Conservation (phyloP, 805 yeast genomes). For the Yamadazyma olivae region DNA sequence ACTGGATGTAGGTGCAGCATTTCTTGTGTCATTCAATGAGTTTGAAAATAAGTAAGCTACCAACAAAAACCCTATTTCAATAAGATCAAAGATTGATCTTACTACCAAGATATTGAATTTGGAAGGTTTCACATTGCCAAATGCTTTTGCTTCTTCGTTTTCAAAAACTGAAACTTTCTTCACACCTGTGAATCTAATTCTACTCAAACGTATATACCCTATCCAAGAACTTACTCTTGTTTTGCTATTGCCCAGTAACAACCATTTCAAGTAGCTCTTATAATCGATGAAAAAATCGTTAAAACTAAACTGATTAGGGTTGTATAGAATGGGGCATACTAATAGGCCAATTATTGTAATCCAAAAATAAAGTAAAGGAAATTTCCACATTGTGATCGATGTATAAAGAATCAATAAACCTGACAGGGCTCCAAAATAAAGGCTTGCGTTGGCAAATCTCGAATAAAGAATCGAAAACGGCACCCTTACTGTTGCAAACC, state of each 20-base stretch:
- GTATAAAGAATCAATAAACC: conserved; percentile 72
- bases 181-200: conserved; percentile 58
- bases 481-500: conserved; percentile 82
- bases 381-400: conserved; percentile 77
- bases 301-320: conserved; percentile 52
- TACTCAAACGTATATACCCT: conserved; percentile 44
- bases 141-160: conserved; percentile 26
- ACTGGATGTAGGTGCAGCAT: conserved; percentile 34
- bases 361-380: conserved; percentile 61
- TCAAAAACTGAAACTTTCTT: conserved; percentile 37
- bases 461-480: conserved; percentile 73
- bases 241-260: conserved; percentile 49
- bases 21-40: conserved; percentile 46
- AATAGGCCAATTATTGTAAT: conserved; percentile 45
- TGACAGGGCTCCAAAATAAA: conserved; percentile 73
- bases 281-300: conserved; percentile 49
- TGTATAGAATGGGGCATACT: conserved; percentile 50
- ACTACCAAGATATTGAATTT: conserved; percentile 39
- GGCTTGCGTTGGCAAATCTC: conserved; percentile 70
- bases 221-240: conserved; percentile 40
- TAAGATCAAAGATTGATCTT: conserved; percentile 37
- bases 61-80: conserved; percentile 30
- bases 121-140: conserved; percentile 51
- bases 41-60: conserved; percentile 53
- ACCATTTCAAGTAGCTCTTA: conserved; percentile 49